Percentiles rank a stretch among this genome's conserved stretches.
Evolutionary conservation across 2,329 filamentous ascomycete species (phyloP).

Genomic region (Cladophialophora psammophila): DNA sequence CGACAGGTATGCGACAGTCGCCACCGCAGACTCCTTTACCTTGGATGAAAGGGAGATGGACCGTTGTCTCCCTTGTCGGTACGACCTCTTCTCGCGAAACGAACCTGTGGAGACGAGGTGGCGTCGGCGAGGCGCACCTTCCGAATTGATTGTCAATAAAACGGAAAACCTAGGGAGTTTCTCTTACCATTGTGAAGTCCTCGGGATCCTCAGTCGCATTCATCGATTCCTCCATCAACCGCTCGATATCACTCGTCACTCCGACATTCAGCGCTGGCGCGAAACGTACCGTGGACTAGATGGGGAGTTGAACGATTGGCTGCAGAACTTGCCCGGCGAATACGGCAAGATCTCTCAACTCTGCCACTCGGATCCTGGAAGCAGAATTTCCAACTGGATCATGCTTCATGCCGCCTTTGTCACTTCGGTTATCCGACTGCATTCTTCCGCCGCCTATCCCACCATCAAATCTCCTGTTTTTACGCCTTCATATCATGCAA

Average conservation of each 20-base stretch:
- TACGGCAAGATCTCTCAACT: slow-evolving; percentile 84
- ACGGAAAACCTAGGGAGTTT: slow-evolving; percentile 86
- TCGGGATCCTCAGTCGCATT: slow-evolving; percentile 85
- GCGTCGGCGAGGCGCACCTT: slow-evolving; percentile 62
- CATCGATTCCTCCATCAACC: slow-evolving; percentile 89
- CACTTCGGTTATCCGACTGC: slow-evolving; percentile 87
- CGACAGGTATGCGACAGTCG: slow-evolving; percentile 87
- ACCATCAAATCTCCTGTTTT: slow-evolving; percentile 89
- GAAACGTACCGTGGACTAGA: slow-evolving; percentile 85
- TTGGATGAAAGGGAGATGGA: slow-evolving; percentile 90
- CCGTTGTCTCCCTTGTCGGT: slow-evolving; percentile 81
- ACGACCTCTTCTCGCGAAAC: slow-evolving; percentile 85
- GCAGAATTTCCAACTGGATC: slow-evolving; percentile 69
- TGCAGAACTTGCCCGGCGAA: slow-evolving; percentile 79
- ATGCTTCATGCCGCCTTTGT: slow-evolving; percentile 92
- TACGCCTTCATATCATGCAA: slow-evolving; percentile 82
- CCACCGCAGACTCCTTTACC: slow-evolving; percentile 90
- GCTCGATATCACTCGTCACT: slow-evolving; percentile 82
- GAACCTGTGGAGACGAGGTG: slow-evolving; percentile 83
- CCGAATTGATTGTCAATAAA: slow-evolving; percentile 52
- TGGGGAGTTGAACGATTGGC: slow-evolving; percentile 79
- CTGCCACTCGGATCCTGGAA: slow-evolving; percentile 65
- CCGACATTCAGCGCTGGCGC: slow-evolving; percentile 90
- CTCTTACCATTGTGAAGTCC: slow-evolving; percentile 89
- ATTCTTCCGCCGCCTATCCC: slow-evolving; percentile 91